Percentiles rank a stretch among this genome's conserved stretches.
These are phyloP conservation scores for Colletotrichum sp. DNA, from an alignment of 2,329 filamentous ascomycete genomes.

Conservation along the genomic window DNA sequence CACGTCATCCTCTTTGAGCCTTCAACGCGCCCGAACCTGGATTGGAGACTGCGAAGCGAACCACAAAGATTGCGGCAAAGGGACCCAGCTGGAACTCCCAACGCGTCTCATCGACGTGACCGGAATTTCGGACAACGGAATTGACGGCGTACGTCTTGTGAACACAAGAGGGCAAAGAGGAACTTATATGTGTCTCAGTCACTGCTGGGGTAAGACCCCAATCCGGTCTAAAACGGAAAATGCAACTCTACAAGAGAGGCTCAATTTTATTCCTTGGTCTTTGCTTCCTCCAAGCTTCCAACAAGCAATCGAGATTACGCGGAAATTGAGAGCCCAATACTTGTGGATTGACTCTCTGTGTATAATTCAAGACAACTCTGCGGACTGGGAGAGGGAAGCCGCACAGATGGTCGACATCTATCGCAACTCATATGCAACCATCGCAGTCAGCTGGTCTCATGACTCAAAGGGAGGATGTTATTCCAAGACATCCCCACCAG, in stretches of 20 bases:
- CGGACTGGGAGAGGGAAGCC: not conserved
- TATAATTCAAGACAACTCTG: not conserved
- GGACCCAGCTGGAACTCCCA: not conserved
- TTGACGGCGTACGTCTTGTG: not conserved
- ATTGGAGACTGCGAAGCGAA: not conserved
- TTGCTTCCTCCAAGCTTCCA: not conserved
- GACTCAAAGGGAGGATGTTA: not conserved
- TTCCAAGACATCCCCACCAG: not conserved
- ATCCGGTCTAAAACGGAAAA: not conserved
- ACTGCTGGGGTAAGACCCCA: not conserved
- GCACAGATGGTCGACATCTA: not conserved
- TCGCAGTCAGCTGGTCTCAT: not conserved
- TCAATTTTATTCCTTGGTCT: not conserved
- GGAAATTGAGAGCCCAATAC: not conserved
- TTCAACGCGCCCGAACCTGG: not conserved
- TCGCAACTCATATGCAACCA: not conserved
- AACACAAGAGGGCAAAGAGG: not conserved
- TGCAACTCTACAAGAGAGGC: not conserved
- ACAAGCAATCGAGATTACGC: not conserved
- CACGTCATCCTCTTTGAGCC: not conserved
- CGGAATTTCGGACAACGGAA: not conserved
- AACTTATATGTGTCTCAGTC: not conserved
- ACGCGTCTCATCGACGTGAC: not conserved
- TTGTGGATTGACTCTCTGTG: not conserved
- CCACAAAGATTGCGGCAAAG: not conserved